Evolutionary conservation across 1,284 basidiomycete genomes (phyloP).

Genomic region (Cutaneotrichosporon sp.): DNA sequence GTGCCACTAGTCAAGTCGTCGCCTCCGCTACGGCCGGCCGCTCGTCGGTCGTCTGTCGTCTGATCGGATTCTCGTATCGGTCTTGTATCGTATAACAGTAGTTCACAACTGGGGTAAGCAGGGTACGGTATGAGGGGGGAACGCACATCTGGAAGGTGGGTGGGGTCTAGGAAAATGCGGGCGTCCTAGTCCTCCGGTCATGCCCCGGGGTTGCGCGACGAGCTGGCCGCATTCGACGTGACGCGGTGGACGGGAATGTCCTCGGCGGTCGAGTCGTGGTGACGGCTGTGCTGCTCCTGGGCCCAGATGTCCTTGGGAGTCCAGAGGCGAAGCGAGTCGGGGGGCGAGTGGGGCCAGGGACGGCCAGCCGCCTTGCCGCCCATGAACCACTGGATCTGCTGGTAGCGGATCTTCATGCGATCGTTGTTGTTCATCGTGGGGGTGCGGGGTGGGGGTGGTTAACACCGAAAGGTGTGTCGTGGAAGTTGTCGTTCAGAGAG

Average conservation of each 20-base stretch:
- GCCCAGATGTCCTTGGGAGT: not conserved
- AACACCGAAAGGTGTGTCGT: not conserved
- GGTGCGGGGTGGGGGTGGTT: not conserved
- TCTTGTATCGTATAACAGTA: not conserved
- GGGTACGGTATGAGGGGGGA: no score
- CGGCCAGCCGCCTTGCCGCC: not conserved
- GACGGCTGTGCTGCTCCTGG: not conserved
- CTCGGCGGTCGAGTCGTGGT: not conserved
- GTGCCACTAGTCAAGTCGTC: not conserved
- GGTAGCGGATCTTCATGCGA: not conserved
- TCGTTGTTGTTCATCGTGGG: slow-evolving; percentile 2
- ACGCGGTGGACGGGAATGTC: not conserved
- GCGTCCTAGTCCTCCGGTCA: not conserved
- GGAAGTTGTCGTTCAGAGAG: not conserved
- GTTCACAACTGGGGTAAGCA: not conserved
- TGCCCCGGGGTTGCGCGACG: not conserved
- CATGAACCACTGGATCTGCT: not conserved
- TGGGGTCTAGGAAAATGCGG: not conserved
- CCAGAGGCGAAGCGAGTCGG: slow-evolving; percentile 4
- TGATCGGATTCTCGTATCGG: no score
- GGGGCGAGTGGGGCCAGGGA: slow-evolving; percentile 1
- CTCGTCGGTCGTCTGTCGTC: not conserved
- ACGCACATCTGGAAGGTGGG: not conserved
- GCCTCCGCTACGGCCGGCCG: not conserved
- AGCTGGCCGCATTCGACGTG: not conserved